Evolutionary conservation across 202 grass and related monocot genomes (phyloP).

Genomic region (Sporobolus alterniflorus): DNA sequence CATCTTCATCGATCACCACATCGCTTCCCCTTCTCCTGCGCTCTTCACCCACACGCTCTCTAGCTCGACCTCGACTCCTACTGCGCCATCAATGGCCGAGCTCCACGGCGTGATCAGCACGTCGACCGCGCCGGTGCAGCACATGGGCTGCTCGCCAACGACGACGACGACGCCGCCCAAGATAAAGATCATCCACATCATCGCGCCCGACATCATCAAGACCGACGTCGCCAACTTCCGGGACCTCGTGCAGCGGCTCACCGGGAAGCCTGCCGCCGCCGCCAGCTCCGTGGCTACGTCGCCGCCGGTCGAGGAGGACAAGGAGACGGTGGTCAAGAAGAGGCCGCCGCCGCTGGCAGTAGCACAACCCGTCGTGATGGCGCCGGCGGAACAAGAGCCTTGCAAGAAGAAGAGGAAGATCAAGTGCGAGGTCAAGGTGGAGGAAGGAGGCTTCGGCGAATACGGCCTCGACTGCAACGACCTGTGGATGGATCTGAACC

Average conservation of each 20-base stretch:
- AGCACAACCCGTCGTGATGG: no score
- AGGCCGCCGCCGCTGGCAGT: background rate
- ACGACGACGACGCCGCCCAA: conserved; percentile 49
- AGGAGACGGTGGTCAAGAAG: conserved; percentile 23
- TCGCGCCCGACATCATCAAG: conserved; percentile 88
- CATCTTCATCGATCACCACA: background rate
- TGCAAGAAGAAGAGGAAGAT: conserved; percentile 23
- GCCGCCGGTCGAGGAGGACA: background rate
- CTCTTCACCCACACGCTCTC: background rate
- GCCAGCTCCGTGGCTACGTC: background rate
- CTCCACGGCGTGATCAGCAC: conserved; percentile 28
- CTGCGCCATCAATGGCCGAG: conserved; percentile 24
- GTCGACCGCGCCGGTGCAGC: background rate
- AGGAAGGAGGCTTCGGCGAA: conserved; percentile 40
- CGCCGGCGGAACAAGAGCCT: background rate
- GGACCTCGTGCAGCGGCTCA: conserved; percentile 84
- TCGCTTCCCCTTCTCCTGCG: background rate
- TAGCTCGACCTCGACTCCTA: background rate
- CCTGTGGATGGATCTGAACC: conserved; percentile 55
- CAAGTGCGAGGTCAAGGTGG: conserved; percentile 62
- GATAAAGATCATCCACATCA: conserved; percentile 80
- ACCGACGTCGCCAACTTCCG: conserved; percentile 84
- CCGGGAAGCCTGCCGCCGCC: conserved; percentile 43
- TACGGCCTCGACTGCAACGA: conserved; percentile 3
- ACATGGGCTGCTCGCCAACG: conserved; percentile 9